These are phyloP conservation scores for Ophiocordyceps camponoti-saundersi DNA, from an alignment of 2,329 filamentous ascomycete species.

Conservation along the genomic window DNA sequence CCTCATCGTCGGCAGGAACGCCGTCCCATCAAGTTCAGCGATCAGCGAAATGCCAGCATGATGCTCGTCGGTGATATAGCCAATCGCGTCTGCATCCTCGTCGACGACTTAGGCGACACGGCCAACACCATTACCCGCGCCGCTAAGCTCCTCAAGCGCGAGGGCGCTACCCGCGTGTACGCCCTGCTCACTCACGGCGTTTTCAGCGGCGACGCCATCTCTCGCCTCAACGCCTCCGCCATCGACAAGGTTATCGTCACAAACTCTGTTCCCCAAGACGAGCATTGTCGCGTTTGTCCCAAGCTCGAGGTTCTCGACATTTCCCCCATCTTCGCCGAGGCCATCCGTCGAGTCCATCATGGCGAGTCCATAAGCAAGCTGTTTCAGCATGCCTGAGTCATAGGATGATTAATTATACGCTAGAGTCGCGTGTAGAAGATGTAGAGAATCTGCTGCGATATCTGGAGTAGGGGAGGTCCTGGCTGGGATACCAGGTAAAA, in stretches of 20 bases:
- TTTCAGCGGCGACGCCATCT: conserved; percentile 72
- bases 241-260: conserved; percentile 72
- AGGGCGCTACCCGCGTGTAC: conserved; percentile 75
- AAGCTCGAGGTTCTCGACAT: conserved; percentile 86
- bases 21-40: conserved; percentile 70
- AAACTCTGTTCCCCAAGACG: conserved; percentile 51
- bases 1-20: conserved; percentile 45
- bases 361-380: conserved; percentile 23
- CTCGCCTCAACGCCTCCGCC: conserved; percentile 65
- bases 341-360: conserved; percentile 52
- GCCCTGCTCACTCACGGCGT: conserved; percentile 95
- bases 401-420: too few relatives aligned
- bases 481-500: too few relatives aligned
- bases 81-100: conserved; percentile 74
- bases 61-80: conserved; percentile 83
- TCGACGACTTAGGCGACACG: conserved; percentile 90
- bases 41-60: conserved; percentile 86
- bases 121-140: conserved; percentile 77
- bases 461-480: too few relatives aligned
- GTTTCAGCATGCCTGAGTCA: background rate
- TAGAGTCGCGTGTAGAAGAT: too few relatives aligned
- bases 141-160: conserved; percentile 70
- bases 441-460: too few relatives aligned
- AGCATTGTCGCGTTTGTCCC: conserved; percentile 62
- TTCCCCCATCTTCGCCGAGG: conserved; percentile 62